These are phyloP conservation scores for Lunularia cruciata DNA, from an alignment of 225 moss, liverwort and hornwort species.

Conservation along the genomic window DNA sequence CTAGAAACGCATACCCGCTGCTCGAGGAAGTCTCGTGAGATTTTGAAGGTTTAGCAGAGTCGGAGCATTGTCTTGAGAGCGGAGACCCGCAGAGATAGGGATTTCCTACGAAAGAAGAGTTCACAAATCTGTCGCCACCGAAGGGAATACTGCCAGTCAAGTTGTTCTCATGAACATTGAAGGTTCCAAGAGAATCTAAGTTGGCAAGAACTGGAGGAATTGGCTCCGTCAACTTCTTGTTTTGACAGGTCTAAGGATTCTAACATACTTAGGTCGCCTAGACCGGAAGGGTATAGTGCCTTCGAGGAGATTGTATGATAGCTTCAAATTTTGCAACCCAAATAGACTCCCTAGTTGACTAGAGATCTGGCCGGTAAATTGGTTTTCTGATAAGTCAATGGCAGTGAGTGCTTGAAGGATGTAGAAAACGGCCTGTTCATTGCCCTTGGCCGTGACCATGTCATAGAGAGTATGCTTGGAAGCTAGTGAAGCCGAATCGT, in stretches of 20 bases:
- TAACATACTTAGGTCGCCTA: not conserved
- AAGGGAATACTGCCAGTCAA: constrained; percentile 25
- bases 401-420: not conserved
- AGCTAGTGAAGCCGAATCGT: too few relatives aligned
- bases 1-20: not conserved
- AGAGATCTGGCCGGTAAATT: constrained; percentile 15
- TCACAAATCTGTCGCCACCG: constrained; percentile 1
- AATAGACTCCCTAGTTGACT: not conserved
- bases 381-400: constrained; percentile 17
- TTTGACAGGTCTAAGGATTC: constrained; percentile 12
- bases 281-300: not conserved
- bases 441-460: not conserved
- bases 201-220: not conserved
- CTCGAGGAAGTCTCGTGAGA: not conserved
- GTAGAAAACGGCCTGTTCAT: not conserved
- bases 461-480: not conserved
- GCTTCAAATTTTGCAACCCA: constrained; percentile 2
- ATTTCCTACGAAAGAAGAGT: constrained; percentile 18
- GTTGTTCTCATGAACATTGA: constrained; percentile 24
- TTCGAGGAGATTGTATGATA: constrained; percentile 7
- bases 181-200: constrained; percentile 17
- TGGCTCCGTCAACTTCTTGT: constrained; percentile 5
- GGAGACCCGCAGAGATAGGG: constrained; percentile 31
- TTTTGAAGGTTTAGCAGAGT: not conserved
- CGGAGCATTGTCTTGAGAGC: not conserved